Base-by-base conservation (phyloP, 2,329 filamentous ascomycete genomes). In the Fusarium sp. region DNA sequence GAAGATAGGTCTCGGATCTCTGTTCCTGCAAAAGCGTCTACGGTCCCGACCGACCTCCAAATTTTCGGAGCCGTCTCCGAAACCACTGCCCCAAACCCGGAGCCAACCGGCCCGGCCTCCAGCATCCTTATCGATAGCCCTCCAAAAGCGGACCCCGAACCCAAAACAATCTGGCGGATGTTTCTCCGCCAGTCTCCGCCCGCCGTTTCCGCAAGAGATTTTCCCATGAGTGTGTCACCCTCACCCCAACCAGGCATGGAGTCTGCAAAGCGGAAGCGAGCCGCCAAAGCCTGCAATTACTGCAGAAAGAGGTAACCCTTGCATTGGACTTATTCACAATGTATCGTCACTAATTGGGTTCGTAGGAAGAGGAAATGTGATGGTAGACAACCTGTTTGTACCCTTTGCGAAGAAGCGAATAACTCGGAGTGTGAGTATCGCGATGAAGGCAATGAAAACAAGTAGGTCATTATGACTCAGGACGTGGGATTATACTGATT, bases 211-310 rank as follows among this genome's bases (percentile, higher is more conserved):
- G 67, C 67, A 59, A 65, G 51, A 71, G 51, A 50, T 64, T 68
- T 67, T 14, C 24, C 29, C 43, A 53, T 53, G 50, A 55, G 50
- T 38, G 45, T 47, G 58, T 29, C 66, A 55, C 34, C 12, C 32
- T 22, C 20, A 40, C 50, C 50, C 24, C 50, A 42, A 53, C 50
- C 22, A 29, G 50, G 50, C 34, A 71, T 71, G 68, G 68, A 71
- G 15, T 71, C 70, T 46, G 42, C 47, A 12, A 73, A 73, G 63
- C 63, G 70, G 70, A 73, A 71, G 63, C 67, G 70, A 62, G 70
- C 70, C 63, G 70, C 70, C 63, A 71, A 73, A 12, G 70, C 70
- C 8, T 73, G 70, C n/a, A 73, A 73, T 38, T 73, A 73, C 42
- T 73, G 70, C 8, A 61, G 67, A 29, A 73, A 68, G 49, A 73